Percentiles rank a stretch among this genome's conserved stretches.
phyloP scores from a whole-genome alignment of 495 filamentous ascomycete species.

The Mytilinidion resinicola region DNA sequence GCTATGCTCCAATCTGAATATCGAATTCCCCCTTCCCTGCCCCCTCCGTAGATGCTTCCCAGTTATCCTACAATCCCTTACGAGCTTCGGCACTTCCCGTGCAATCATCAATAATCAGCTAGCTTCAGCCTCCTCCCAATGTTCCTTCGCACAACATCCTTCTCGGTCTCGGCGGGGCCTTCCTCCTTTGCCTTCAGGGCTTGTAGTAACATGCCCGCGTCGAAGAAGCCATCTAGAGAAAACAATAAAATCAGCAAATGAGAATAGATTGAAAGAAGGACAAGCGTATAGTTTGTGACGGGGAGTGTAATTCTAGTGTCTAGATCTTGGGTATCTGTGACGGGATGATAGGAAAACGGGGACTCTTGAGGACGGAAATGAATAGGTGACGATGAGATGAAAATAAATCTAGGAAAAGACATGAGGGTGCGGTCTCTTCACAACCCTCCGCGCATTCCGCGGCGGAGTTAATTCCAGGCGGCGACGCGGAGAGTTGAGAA shows the following conservation, averaged over 20 bases:
- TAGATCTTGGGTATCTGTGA: background rate
- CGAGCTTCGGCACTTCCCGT: background rate
- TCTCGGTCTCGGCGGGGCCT: constrained; percentile 43
- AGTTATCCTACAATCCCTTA: too few relatives aligned
- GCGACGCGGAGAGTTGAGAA: constrained; percentile 14
- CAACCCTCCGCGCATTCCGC: constrained; percentile 13
- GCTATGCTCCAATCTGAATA: too few relatives aligned
- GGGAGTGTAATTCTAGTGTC: background rate
- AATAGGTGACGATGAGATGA: constrained; percentile 1
- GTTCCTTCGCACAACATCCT: constrained; percentile 41
- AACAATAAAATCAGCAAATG: constrained; percentile 26
- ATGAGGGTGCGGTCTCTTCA: constrained; percentile 22
- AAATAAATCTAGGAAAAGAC: constrained; percentile 14
- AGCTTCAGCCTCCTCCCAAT: constrained; percentile 39
- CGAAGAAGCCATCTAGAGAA: constrained; percentile 82
- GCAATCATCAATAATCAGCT: constrained; percentile 28
- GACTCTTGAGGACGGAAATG: too few relatives aligned
- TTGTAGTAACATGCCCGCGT: constrained; percentile 86
- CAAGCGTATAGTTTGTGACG: constrained; percentile 1
- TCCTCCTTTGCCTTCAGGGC: constrained; percentile 60
- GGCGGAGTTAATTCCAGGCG: constrained; percentile 7
- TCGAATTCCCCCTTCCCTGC: too few relatives aligned
- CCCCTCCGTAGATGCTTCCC: too few relatives aligned
- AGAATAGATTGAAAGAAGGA: constrained; percentile 7
- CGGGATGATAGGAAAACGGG: background rate